Evolutionary conservation across 345 rosid species (phyloP).

Genomic region (Brassica nigra): DNA sequence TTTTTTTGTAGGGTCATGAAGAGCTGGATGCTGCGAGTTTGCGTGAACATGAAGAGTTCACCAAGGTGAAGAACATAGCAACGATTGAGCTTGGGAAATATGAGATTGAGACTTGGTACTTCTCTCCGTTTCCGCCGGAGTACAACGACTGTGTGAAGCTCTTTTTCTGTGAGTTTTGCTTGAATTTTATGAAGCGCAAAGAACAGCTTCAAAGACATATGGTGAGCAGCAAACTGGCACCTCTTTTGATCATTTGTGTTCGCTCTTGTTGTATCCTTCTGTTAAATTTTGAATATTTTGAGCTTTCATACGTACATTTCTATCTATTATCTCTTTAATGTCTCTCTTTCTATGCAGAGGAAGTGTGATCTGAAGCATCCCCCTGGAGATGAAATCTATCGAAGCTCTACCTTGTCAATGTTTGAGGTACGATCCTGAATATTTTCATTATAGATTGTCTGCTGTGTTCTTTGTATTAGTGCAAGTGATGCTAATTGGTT

Average conservation of each 20-base stretch:
- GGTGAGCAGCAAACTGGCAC: slow-evolving; percentile 56
- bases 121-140: slow-evolving; percentile 99
- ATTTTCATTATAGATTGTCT: background rate
- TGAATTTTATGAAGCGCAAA: slow-evolving; percentile 97
- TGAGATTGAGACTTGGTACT: slow-evolving; percentile 99
- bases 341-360: slow-evolving; percentile 47
- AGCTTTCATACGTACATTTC: background rate
- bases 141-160: slow-evolving; percentile 93
- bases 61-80: slow-evolving; percentile 97
- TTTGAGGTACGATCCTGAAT: slow-evolving; percentile 67
- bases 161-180: slow-evolving; percentile 98
- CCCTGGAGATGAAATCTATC: slow-evolving; percentile 98
- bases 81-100: slow-evolving; percentile 98
- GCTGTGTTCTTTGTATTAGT: slow-evolving; percentile 40
- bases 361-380: slow-evolving; percentile 99
- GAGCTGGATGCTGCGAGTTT: slow-evolving; percentile 99
- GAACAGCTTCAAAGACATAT: slow-evolving; percentile 99
- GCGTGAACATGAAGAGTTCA: slow-evolving; percentile 98
- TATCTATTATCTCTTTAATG: background rate
- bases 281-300: background rate
- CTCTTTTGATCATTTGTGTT: background rate
- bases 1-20: slow-evolving; percentile 77
- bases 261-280: background rate
- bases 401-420: slow-evolving; percentile 97
- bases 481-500: slow-evolving; percentile 4